phyloP scores from a whole-genome alignment of 179 eudicot species.

The Spergularia azorica region DNA sequence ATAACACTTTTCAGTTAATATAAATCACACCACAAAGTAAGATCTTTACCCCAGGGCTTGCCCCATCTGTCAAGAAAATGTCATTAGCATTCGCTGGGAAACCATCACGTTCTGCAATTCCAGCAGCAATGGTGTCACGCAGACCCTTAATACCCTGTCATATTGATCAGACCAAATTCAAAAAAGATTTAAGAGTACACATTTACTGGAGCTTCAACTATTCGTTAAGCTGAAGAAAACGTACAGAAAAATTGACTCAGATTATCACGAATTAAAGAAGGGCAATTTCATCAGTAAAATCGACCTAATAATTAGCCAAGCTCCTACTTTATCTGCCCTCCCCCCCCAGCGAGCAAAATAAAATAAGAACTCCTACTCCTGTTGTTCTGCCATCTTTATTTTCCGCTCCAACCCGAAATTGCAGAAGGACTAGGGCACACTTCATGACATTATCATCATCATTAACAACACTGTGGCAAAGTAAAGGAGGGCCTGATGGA shows the following conservation, averaged over 20 bases:
- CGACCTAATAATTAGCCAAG: background rate
- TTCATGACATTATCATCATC: background rate
- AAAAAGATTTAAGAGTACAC: background rate
- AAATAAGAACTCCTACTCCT: too few relatives aligned
- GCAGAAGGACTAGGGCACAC: background rate
- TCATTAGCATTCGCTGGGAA: slow-evolving; percentile 85
- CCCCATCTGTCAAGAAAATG: slow-evolving; percentile 95
- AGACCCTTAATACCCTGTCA: slow-evolving; percentile 81
- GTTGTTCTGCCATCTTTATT: background rate
- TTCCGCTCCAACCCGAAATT: background rate
- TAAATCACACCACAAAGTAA: background rate
- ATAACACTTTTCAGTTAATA: background rate
- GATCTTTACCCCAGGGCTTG: slow-evolving; percentile 51
- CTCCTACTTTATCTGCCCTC: background rate
- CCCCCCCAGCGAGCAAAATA: background rate
- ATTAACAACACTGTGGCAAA: too few relatives aligned
- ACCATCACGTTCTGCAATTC: slow-evolving; percentile 93
- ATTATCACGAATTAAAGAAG: background rate
- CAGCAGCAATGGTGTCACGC: slow-evolving; percentile 86
- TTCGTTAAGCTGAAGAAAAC: background rate
- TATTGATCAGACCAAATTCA: slow-evolving; percentile 7
- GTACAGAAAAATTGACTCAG: background rate
- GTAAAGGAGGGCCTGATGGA: too few relatives aligned
- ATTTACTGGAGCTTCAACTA: background rate
- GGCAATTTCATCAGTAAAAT: background rate